Base-by-base conservation (phyloP, 768 basidiomycete species). In the Gloeostereum incarnatum region DNA sequence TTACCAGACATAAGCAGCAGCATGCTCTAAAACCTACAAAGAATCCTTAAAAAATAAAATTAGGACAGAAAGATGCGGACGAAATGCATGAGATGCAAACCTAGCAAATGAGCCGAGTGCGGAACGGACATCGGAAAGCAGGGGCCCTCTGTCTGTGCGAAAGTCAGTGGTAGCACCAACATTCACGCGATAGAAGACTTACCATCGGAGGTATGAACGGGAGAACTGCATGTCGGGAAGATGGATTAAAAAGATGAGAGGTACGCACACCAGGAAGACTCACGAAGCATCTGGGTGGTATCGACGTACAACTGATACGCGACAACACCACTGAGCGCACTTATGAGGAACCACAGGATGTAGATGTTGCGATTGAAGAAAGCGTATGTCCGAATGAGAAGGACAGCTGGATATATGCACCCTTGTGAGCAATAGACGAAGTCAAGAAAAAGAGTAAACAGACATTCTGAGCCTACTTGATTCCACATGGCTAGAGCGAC, bases 401-500 rank as follows among this genome's bases (percentile, higher is more conserved):
- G 71, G 38, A 88, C 81, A 45, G 77, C 81, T 84, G 47, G 5
- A 40, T 45, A 50, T 45, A 49, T 46, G 47, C 47, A 39, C 43
- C 24, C 45, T 35, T 44, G 43, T 31, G 33, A 39, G 22, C 21
- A n/a, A n/a, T 22, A 41, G 30, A 24, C 8, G 14, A 29, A 41
- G 41, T 39, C 42, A 42, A 17, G 21, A 43, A 38, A 37, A 40
- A 23, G 18, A 31, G n/a, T 23, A 22, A 36, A 60, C 68, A 44
- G 45, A 79, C 81, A 78, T 63, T 87, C 81, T 33, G 83, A 82
- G 31, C 81, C 78, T 39, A 85, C 82, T 71, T 87, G 85, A 49
- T 88, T 88, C 83, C 83, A 87, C 76, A 86, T 81, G 13, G 83
- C 83, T 35, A 88, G 68, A 5, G 78, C 78, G 40, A 87, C 85